Evolutionary conservation across 352 stramenopile genomes (phyloP).

Genomic region (Globisporangium recalcitrans): DNA sequence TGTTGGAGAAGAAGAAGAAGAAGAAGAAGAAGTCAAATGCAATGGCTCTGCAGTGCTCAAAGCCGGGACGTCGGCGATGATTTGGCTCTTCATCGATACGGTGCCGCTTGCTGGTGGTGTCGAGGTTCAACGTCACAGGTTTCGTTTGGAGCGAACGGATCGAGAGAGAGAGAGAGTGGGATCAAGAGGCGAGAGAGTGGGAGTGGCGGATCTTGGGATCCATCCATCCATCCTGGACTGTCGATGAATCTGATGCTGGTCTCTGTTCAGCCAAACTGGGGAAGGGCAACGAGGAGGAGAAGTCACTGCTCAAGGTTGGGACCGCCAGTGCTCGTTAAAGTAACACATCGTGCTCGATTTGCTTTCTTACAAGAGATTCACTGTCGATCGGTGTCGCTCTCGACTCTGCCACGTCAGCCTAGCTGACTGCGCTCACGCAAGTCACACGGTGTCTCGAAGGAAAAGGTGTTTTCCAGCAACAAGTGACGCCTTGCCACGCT

Average conservation of each 20-base stretch:
- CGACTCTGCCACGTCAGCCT: neutral
- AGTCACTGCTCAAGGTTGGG: neutral
- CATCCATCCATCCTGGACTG: neutral
- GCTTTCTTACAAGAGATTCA: neutral
- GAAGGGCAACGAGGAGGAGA: neutral
- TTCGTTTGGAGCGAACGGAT: neutral
- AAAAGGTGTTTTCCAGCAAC: neutral
- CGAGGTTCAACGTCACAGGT: neutral
- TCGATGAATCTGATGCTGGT: slow-evolving; percentile 1
- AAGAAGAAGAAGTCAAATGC: neutral
- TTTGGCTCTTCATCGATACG: neutral
- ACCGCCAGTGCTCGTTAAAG: neutral
- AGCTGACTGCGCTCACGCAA: neutral
- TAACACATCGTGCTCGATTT: neutral
- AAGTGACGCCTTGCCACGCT: neutral
- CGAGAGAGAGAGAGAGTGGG: neutral
- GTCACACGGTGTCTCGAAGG: neutral
- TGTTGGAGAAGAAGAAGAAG: neutral
- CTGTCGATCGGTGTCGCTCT: too few species aligned
- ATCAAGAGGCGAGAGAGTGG: neutral
- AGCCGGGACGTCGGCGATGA: neutral
- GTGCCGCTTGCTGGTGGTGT: neutral
- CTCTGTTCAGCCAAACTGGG: neutral
- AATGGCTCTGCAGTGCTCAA: neutral
- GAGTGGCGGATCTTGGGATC: neutral